Evolutionary conservation across 1,284 basidiomycete genomes (phyloP), one percentile per base, ranked within the genome.

Genomic region (Puccinia hordei): DNA sequence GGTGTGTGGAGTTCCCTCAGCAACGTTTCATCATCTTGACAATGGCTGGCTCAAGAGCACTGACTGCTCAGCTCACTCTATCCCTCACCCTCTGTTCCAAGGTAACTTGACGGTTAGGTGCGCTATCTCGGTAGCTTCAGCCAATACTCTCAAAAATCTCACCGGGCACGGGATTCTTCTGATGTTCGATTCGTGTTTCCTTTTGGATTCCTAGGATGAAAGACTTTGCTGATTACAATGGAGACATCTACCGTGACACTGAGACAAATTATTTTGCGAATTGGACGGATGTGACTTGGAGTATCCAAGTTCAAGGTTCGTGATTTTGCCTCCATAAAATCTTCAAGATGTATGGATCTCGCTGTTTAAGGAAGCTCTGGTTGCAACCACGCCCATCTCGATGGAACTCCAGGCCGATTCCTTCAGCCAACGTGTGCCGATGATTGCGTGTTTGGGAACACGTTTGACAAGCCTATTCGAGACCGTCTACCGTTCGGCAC

Each of bases 391-490:
- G 17, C 46, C 46, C 10, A 10, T 51, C 35, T 51, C 44, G n/a
- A 12, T 22, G 30, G 30, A 66, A 33, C 24, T 49, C 19, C 30
- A 77, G 74, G 74, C 35, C 74, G 74, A 44, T 77, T 77, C 46
- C 74, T 77, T 49, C 57, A 77, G 33, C 61, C 44, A 13, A 68
- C 63, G 22, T 51, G 44, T 35, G 74, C 74, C 24, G 49, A 77
- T 53, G 74, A 77, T 27, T 77, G 74, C 27, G 74, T 77, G 27
- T 77, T 77, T 65, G 74, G 74, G 38, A 77, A 77, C 30, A 77
- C 74, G 3, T 77, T 77, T 46, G 74, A 77, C 35, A 35, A 49
- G 22, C 74, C 74, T 13, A 77, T 77, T 44, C 59, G 74, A 35
- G 49, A 51, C 49, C 41, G 63, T 35, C 46, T 77, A 49, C 74